phyloP scores from a whole-genome alignment of 805 yeast species.

The Candida chilensis region DNA sequence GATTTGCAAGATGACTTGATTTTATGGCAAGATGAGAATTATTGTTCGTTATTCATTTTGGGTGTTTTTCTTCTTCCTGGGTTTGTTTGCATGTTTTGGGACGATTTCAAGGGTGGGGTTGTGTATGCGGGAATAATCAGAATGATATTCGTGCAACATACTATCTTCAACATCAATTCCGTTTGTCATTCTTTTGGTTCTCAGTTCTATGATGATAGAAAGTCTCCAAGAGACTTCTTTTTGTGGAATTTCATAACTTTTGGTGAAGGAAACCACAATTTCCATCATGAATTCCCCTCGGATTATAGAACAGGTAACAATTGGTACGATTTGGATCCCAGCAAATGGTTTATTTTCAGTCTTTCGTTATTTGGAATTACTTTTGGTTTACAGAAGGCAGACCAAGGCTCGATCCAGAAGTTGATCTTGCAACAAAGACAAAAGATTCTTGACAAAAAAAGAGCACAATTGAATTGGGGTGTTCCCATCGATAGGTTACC shows the following conservation, averaged over 20 bases:
- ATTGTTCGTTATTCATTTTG: constrained; percentile 15
- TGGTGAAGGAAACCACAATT: constrained; percentile 90
- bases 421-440: constrained; percentile 60
- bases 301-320: constrained; percentile 75
- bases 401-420: constrained; percentile 61
- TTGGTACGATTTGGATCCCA: constrained; percentile 78
- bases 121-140: constrained; percentile 74
- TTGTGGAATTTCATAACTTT: constrained; percentile 58
- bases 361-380: constrained; percentile 49
- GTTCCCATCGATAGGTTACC: constrained; percentile 87
- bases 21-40: constrained; percentile 23
- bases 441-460: constrained; percentile 64
- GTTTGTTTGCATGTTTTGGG: constrained; percentile 13
- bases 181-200: constrained; percentile 74
- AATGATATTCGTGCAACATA: constrained; percentile 68
- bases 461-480: constrained; percentile 86
- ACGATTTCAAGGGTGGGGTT: constrained; percentile 10
- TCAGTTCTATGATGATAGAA: constrained; percentile 65
- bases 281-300: constrained; percentile 91
- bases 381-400: constrained; percentile 48
- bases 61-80: constrained; percentile 22
- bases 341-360: constrained; percentile 61
- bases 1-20: constrained; percentile 12
- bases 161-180: constrained; percentile 70
- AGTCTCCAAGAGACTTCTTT: constrained; percentile 65